phyloP scores from a whole-genome alignment of 768 basidiomycete genomes.

The Agaricus sinodeliciosus region DNA sequence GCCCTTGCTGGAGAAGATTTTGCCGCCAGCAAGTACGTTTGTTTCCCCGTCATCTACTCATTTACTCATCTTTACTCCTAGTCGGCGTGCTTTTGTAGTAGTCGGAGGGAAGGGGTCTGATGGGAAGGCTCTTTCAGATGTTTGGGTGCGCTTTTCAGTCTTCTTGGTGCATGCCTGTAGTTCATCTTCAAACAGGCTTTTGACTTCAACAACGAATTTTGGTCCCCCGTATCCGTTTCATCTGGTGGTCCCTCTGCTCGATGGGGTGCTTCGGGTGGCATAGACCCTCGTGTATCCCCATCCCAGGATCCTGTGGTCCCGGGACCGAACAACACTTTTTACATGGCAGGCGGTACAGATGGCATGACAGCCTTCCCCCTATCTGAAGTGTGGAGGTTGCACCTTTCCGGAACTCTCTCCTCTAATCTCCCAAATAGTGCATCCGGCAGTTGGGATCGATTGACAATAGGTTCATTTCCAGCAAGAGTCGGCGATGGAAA shows the following conservation, averaged over 20 bases:
- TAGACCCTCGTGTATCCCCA: constrained; percentile 45
- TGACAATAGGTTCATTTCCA: constrained; percentile 33
- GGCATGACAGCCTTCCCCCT: constrained; percentile 37
- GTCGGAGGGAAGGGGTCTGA: constrained; percentile 62
- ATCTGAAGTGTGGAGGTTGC: constrained; percentile 66
- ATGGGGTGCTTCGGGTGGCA: constrained; percentile 72
- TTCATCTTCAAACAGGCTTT: constrained; percentile 48
- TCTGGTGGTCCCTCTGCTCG: constrained; percentile 52
- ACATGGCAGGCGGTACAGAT: constrained; percentile 65
- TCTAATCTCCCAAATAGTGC: constrained; percentile 52
- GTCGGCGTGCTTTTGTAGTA: constrained; percentile 69
- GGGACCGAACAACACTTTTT: constrained; percentile 67
- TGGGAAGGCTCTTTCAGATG: constrained; percentile 52
- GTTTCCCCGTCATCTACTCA: constrained; percentile 1
- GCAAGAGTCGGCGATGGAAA: constrained; percentile 46
- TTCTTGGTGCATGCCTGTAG: neutral
- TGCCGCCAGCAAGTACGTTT: constrained; percentile 76
- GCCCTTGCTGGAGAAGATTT: constrained; percentile 62
- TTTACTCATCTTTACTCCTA: constrained; percentile 21
- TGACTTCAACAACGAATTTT: constrained; percentile 71
- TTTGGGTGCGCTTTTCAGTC: constrained; percentile 48
- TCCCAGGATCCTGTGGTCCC: constrained; percentile 36
- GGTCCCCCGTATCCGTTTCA: constrained; percentile 53
- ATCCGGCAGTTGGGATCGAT: constrained; percentile 53
- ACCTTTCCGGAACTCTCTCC: constrained; percentile 64